Evolutionary conservation across 139 green algal genomes (phyloP).

Genomic region (Closterium sp.): DNA sequence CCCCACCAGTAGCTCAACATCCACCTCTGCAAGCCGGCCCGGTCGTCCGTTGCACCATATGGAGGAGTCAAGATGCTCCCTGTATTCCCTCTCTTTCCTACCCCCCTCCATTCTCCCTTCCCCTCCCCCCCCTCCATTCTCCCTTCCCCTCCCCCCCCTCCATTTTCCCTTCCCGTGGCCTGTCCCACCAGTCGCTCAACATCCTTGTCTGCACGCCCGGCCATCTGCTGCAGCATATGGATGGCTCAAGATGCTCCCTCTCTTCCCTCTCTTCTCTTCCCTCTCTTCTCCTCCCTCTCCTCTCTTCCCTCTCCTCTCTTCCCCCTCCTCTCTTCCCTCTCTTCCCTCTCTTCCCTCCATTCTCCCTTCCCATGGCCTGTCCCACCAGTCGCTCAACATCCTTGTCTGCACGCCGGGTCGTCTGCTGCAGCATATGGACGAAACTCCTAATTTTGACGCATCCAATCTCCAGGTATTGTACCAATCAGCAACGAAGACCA

Average conservation of each 20-base stretch:
- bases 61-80: conserved; percentile 82
- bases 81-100: too few relatives aligned
- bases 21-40: conserved; percentile 37
- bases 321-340: not conserved
- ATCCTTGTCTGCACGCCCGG: conserved; percentile 89
- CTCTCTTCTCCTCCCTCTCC: too few relatives aligned
- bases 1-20: too few relatives aligned
- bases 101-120: conserved; percentile 29
- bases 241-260: conserved; percentile 63
- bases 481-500: too few relatives aligned
- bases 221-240: conserved; percentile 97
- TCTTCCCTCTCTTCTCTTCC: too few relatives aligned
- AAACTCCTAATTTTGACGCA: conserved; percentile 91
- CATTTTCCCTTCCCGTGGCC: not conserved
- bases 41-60: conserved; percentile 97
- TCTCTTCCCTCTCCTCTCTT: too few relatives aligned
- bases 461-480: conserved; percentile 61
- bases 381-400: conserved; percentile 74
- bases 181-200: conserved; percentile 72
- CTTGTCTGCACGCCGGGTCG: conserved; percentile 88
- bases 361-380: too few relatives aligned
- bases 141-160: not conserved
- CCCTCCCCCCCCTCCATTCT: not conserved
- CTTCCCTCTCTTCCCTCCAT: too few relatives aligned
- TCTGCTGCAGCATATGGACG: conserved; percentile 99